Percentiles rank a stretch among this genome's conserved stretches.
Conservation (phyloP, 306 rosid species). For the Hylodesmum podocarpum region DNA sequence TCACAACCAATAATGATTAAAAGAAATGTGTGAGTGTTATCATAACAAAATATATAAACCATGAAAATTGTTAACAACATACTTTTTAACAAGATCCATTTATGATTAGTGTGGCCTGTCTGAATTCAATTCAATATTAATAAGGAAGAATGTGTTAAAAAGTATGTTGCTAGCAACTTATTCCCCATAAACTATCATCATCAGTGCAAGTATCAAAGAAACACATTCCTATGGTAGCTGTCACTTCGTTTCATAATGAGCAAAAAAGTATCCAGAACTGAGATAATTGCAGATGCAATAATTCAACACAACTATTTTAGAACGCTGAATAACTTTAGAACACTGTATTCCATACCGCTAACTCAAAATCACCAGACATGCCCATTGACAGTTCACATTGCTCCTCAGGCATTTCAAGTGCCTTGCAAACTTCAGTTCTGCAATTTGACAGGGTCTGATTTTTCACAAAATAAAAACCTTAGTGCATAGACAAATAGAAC, state of each 20-base stretch:
- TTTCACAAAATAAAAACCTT: constrained; percentile 31
- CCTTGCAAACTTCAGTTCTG: constrained; percentile 80
- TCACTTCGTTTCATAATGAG: neutral
- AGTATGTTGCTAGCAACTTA: neutral
- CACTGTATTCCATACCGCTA: constrained; percentile 66
- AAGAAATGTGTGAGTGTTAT: neutral
- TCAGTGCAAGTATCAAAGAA: neutral
- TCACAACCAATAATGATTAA: constrained; percentile 1
- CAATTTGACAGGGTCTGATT: constrained; percentile 70
- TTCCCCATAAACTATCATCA: neutral
- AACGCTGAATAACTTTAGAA: neutral
- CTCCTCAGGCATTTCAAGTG: constrained; percentile 74
- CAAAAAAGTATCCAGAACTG: neutral
- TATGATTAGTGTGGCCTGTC: neutral
- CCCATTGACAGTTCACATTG: constrained; percentile 96
- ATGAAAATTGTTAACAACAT: neutral
- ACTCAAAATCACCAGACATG: constrained; percentile 91
- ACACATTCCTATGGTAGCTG: neutral
- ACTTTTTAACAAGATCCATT: neutral
- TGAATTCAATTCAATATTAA: neutral
- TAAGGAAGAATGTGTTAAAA: neutral
- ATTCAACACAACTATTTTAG: constrained; percentile 2
- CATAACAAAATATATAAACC: neutral
- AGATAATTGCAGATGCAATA: neutral
- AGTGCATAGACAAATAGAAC: constrained; percentile 10